Percentiles rank a stretch among this genome's conserved stretches.
These are phyloP conservation scores for Suillus occidentalis DNA, from an alignment of 768 basidiomycete genomes.

Conservation along the genomic window DNA sequence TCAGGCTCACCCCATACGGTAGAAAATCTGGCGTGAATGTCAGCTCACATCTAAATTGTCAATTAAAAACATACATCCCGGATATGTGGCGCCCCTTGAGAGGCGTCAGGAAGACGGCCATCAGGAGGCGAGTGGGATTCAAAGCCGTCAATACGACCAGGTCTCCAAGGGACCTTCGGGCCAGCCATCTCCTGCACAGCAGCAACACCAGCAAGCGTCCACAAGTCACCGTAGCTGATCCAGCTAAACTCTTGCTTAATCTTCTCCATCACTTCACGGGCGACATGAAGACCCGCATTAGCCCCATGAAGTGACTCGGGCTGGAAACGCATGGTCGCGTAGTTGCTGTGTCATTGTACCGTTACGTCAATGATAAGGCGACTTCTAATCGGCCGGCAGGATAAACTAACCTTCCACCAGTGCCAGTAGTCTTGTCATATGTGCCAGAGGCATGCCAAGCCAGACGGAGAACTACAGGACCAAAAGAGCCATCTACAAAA, in stretches of 20 bases:
- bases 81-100: conserved; percentile 82
- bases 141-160: conserved; percentile 89
- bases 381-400: neutral
- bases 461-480: conserved; percentile 83
- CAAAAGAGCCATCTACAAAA: conserved; percentile 78
- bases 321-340: conserved; percentile 97
- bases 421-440: conserved; percentile 75
- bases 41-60: neutral
- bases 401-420: conserved; percentile 71
- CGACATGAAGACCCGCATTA: conserved; percentile 80
- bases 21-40: conserved; percentile 50
- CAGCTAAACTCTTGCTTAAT: conserved; percentile 86
- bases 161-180: conserved; percentile 90
- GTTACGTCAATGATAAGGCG: conserved; percentile 13
- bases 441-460: conserved; percentile 97
- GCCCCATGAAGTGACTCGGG: conserved; percentile 85
- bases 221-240: conserved; percentile 96
- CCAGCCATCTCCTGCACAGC: conserved; percentile 94
- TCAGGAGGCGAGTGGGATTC: conserved; percentile 76
- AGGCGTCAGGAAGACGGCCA: conserved; percentile 86
- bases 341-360: conserved; percentile 61
- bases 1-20: conserved; percentile 62
- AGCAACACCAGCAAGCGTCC: conserved; percentile 93
- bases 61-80: conserved; percentile 49
- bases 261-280: conserved; percentile 80